These are phyloP conservation scores for Rosa lucieae DNA, from an alignment of 306 rosid species.

Conservation along the genomic window DNA sequence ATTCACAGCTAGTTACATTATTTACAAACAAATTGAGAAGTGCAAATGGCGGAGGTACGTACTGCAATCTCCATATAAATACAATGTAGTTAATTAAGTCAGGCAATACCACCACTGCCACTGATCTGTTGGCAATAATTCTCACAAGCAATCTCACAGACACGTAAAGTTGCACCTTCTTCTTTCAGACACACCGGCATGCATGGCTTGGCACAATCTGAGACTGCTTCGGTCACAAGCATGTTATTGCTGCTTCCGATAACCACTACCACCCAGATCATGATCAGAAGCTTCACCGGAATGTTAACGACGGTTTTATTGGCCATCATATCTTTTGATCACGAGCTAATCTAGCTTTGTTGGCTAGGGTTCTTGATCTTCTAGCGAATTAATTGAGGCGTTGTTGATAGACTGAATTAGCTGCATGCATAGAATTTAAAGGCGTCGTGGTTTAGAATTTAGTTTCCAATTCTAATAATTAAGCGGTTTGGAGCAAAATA, in stretches of 20 bases:
- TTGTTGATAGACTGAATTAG: neutral
- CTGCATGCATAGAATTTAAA: neutral
- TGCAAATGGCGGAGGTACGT: neutral
- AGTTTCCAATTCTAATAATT: neutral
- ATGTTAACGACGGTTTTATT: constrained; percentile 14
- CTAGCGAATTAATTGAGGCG: neutral
- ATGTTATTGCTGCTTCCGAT: constrained; percentile 20
- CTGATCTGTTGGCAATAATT: constrained; percentile 15
- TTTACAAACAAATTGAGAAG: neutral
- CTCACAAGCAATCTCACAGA: constrained; percentile 41
- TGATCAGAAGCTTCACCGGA: constrained; percentile 10
- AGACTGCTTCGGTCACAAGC: constrained; percentile 20
- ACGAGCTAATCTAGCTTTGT: neutral
- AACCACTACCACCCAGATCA: constrained; percentile 23
- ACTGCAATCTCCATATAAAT: neutral
- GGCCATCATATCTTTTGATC: constrained; percentile 11
- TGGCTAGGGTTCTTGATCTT: neutral
- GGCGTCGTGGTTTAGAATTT: neutral
- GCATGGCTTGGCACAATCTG: constrained; percentile 41
- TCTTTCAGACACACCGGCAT: constrained; percentile 56
- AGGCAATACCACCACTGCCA: neutral
- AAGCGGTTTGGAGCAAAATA: constrained; percentile 30
- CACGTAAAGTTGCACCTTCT: constrained; percentile 28
- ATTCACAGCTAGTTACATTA: neutral
- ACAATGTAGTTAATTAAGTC: neutral